phyloP scores from a whole-genome alignment of 441 rosid genomes.

The Macaranga tanarius region DNA sequence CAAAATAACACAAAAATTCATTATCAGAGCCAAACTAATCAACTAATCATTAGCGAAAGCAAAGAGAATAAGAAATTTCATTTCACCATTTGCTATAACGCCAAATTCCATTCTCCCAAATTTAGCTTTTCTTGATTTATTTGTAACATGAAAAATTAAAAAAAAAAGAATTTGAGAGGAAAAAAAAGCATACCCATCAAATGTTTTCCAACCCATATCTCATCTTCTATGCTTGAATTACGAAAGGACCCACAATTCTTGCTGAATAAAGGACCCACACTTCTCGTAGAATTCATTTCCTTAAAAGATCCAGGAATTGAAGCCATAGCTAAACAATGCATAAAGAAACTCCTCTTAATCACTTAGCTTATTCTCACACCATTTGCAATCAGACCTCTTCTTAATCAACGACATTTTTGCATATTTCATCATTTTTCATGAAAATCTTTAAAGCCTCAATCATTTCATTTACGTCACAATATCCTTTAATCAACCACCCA shows the following conservation, averaged over 20 bases:
- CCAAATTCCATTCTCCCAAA: too few species aligned
- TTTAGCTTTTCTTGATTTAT: neutral
- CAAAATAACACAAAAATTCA: too few species aligned
- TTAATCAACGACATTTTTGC: slow-evolving; percentile 53
- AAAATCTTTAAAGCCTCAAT: slow-evolving; percentile 70
- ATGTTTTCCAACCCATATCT: slow-evolving; percentile 64
- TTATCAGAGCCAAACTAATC: too few species aligned
- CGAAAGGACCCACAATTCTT: slow-evolving; percentile 41
- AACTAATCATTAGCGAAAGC: too few species aligned
- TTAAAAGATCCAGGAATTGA: slow-evolving; percentile 52
- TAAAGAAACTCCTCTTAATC: slow-evolving; percentile 66
- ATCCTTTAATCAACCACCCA: slow-evolving; percentile 59
- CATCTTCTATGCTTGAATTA: slow-evolving; percentile 65
- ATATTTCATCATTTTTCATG: slow-evolving; percentile 60
- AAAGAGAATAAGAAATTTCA: too few species aligned
- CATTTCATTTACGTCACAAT: slow-evolving; percentile 62
- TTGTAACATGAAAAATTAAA: neutral
- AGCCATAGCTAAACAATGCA: slow-evolving; percentile 53
- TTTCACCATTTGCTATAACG: too few species aligned
- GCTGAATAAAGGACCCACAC: slow-evolving; percentile 46
- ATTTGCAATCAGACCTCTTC: slow-evolving; percentile 50
- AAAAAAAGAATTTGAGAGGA: too few species aligned
- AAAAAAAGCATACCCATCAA: slow-evolving; percentile 12
- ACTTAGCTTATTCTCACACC: slow-evolving; percentile 73
- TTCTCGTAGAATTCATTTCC: slow-evolving; percentile 60